phyloP scores from a whole-genome alignment of 2,329 filamentous ascomycete species.

The Chrysosporium queenslandicum region DNA sequence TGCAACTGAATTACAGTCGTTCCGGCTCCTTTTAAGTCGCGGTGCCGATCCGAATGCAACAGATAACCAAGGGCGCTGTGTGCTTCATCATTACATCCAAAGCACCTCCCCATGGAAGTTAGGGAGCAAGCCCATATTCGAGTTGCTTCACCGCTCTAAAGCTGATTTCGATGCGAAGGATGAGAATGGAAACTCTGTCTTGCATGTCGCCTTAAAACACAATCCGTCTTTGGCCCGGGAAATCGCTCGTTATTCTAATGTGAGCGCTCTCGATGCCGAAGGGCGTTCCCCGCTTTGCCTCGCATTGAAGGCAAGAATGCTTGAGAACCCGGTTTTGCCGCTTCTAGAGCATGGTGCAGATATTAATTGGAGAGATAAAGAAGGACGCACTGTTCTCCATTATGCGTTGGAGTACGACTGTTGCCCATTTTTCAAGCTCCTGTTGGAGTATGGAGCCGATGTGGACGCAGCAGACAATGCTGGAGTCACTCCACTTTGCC shows the following conservation, averaged over 20 bases:
- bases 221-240: background rate
- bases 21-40: slow-evolving; percentile 12
- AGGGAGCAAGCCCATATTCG: background rate
- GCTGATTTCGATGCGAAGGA: slow-evolving; percentile 12
- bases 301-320: background rate
- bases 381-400: slow-evolving; percentile 19
- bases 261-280: background rate
- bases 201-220: slow-evolving; percentile 17
- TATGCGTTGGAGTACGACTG: slow-evolving; percentile 16
- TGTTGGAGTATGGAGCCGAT: slow-evolving; percentile 18
- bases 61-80: slow-evolving; percentile 30
- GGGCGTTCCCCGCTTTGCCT: background rate
- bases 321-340: slow-evolving; percentile 5
- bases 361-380: slow-evolving; percentile 15
- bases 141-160: background rate
- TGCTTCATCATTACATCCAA: slow-evolving; percentile 16
- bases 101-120: background rate
- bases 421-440: slow-evolving; percentile 14
- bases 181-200: slow-evolving; percentile 14
- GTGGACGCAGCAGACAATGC: slow-evolving; percentile 18
- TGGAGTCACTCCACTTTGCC: slow-evolving; percentile 1
- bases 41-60: slow-evolving; percentile 29
- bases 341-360: slow-evolving; percentile 17
- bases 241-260: background rate
- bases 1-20: background rate